phyloP scores from a whole-genome alignment of 176 grass and related monocot genomes.

The Triticum aestivum region DNA sequence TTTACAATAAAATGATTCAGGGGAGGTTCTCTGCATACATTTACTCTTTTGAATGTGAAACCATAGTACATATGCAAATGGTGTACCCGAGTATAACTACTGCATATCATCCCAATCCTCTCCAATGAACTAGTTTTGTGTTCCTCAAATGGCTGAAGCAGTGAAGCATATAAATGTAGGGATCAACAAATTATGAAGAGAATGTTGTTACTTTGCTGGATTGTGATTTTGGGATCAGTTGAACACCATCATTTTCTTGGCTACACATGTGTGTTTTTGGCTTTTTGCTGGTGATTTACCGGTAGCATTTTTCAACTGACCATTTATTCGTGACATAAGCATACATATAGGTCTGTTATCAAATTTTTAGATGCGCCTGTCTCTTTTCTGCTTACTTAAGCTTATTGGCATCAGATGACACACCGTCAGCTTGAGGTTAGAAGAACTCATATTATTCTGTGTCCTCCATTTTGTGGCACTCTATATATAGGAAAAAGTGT shows the following conservation, averaged over 20 bases:
- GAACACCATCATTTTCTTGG: slow-evolving; percentile 10
- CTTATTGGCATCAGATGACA: neutral
- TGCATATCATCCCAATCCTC: neutral
- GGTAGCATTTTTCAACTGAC: neutral
- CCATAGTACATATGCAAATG: neutral
- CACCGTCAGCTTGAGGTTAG: slow-evolving; percentile 25
- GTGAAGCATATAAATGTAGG: neutral
- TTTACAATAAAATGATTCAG: neutral
- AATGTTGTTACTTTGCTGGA: neutral
- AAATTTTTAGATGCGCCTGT: neutral
- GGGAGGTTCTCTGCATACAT: neutral
- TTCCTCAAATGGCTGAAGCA: neutral
- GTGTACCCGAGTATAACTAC: neutral
- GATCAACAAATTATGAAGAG: slow-evolving; percentile 9
- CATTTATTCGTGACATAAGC: neutral
- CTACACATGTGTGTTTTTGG: neutral
- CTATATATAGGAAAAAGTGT: neutral
- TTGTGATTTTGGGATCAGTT: neutral
- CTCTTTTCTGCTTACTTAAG: slow-evolving; percentile 14
- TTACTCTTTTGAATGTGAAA: slow-evolving; percentile 17
- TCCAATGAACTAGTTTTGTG: neutral
- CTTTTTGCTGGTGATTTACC: neutral
- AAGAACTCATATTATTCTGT: slow-evolving; percentile 9
- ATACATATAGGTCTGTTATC: slow-evolving; percentile 6
- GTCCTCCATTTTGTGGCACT: neutral